These are phyloP conservation scores for Diplocarpon mali DNA, from an alignment of 2,329 filamentous ascomycete species.

Conservation along the genomic window DNA sequence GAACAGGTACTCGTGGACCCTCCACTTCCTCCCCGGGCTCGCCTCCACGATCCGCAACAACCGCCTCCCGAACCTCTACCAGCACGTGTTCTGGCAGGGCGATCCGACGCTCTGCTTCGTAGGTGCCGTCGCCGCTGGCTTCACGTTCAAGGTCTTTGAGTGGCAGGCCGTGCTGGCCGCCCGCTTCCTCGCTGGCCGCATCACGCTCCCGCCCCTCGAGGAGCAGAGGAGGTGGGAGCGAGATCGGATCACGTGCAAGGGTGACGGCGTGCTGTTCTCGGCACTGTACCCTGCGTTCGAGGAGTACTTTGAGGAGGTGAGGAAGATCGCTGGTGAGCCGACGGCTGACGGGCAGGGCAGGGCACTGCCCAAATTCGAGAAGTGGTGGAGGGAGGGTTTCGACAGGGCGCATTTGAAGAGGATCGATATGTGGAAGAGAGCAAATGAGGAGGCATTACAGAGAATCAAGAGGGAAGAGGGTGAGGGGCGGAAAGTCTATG, in stretches of 20 bases:
- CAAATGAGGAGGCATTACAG: slow-evolving; percentile 33
- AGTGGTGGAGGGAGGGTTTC: slow-evolving; percentile 39
- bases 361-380: slow-evolving; percentile 33
- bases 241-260: slow-evolving; percentile 40
- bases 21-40: slow-evolving; percentile 47
- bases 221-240: slow-evolving; percentile 46
- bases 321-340: slow-evolving; percentile 37
- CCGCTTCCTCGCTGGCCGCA: slow-evolving; percentile 43
- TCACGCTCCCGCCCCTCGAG: slow-evolving; percentile 35
- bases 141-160: slow-evolving; percentile 60
- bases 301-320: slow-evolving; percentile 49
- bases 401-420: slow-evolving; percentile 43
- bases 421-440: slow-evolving; percentile 45
- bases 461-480: slow-evolving; percentile 10
- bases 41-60: slow-evolving; percentile 37
- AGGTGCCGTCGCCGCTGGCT: slow-evolving; percentile 43
- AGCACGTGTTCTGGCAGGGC: slow-evolving; percentile 43
- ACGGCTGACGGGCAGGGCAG: slow-evolving; percentile 33
- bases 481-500: not conserved
- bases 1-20: slow-evolving; percentile 43
- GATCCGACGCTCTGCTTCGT: slow-evolving; percentile 47
- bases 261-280: slow-evolving; percentile 46
- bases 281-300: slow-evolving; percentile 51
- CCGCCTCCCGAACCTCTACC: slow-evolving; percentile 43
- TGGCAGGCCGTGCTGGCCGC: slow-evolving; percentile 56